Conservation (phyloP, 345 rosid genomes). For the Lepidium sativum region DNA sequence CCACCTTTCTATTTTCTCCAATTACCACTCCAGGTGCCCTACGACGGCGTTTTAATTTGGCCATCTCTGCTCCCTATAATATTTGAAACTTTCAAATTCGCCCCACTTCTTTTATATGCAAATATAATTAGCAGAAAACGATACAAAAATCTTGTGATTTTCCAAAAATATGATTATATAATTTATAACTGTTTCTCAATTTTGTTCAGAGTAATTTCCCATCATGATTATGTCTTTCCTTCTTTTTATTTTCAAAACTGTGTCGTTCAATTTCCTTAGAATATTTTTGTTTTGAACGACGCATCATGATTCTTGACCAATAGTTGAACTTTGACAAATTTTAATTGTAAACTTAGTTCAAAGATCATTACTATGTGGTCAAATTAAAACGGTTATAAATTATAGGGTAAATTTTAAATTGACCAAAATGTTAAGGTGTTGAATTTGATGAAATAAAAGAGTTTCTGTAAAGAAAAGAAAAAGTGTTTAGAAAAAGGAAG, state of each 20-base stretch:
- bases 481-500: background rate
- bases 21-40: conserved; percentile 1
- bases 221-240: too few relatives aligned
- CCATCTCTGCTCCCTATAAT: background rate
- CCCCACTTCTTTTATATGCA: background rate
- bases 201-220: too few relatives aligned
- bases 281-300: too few relatives aligned
- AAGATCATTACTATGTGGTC: background rate
- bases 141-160: background rate
- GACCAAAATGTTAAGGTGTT: conserved; percentile 8
- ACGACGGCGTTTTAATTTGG: conserved; percentile 24
- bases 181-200: too few relatives aligned
- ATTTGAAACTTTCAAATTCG: background rate
- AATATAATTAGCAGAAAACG: background rate
- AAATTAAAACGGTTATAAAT: background rate
- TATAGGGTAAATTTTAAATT: background rate
- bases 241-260: too few relatives aligned
- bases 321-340: too few relatives aligned
- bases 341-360: too few relatives aligned
- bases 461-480: background rate
- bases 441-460: background rate
- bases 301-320: too few relatives aligned
- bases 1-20: conserved; percentile 20
- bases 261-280: too few relatives aligned
- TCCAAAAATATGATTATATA: background rate